Base-by-base conservation (phyloP, 2,329 filamentous ascomycete species). In the Mariannaea sp. region DNA sequence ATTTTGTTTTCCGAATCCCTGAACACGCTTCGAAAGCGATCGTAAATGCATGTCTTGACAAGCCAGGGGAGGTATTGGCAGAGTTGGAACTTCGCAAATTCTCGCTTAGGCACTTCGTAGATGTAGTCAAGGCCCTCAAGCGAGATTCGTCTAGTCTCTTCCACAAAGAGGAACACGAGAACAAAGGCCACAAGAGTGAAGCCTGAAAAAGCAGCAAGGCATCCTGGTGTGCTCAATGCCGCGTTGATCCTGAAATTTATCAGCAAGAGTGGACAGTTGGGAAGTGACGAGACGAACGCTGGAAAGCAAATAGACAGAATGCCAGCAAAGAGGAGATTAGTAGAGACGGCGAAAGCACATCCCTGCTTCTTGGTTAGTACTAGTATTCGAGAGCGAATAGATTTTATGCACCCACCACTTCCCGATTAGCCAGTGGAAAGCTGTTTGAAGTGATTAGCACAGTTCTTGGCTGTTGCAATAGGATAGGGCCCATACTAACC, bases 391-490 rank as follows among this genome's bases (percentile, higher is more conserved):
- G 12, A 27, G 3, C 17, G 16, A 19, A 5, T 30, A 32, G 13
- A 32, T 9, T 13, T 16, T 12, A 13, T 20, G 12, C 45, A 62
- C 50, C 55, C 63, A 64, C 14, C 74, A 24, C 70, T 59, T 80
- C 77, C 49, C 77, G 72, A 57, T 80, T 76, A 4, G 76, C 77
- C 4, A 79, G 64, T 0, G 77, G 77, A 49, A 79, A 80, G 46
- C 73, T 46, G 12, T 17, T 9, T 10, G 5, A 24, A 10, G 29
- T n/a, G 29, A 16, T 36, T 17, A 36, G 33, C 17, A 5, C 10
- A 14, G 8, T 22, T 19, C 2, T 22, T 22, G 5, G n/a, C n/a
- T n/a, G n/a, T n/a, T n/a, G n/a, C n/a, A n/a, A n/a, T n/a, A n/a
- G n/a, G n/a, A n/a, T n/a, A 36, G 20, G 3, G 17, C 2, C n/a